Percentiles rank a stretch among this genome's conserved stretches.
These are phyloP conservation scores for Delitschia confertaspora DNA, from an alignment of 495 filamentous ascomycete species.

Conservation along the genomic window DNA sequence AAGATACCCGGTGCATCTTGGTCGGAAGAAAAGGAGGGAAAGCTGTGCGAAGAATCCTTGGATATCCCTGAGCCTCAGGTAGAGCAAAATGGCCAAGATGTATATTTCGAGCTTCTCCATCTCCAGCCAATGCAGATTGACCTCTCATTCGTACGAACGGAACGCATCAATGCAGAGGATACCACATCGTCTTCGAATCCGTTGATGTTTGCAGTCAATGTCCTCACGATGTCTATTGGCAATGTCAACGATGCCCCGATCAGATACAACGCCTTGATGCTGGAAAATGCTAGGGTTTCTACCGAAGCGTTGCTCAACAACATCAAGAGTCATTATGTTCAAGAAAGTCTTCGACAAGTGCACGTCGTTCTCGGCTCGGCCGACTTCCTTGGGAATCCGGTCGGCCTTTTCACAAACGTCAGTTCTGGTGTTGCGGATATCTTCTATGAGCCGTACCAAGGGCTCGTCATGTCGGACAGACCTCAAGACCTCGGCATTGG, in stretches of 20 bases:
- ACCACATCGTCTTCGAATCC: constrained; percentile 80
- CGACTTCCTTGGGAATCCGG: constrained; percentile 97
- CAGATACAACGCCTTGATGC: constrained; percentile 81
- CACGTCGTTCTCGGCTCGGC: constrained; percentile 95
- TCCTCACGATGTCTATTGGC: constrained; percentile 97
- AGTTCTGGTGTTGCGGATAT: constrained; percentile 94
- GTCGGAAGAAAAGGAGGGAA: constrained; percentile 72
- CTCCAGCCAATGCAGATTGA: constrained; percentile 97
- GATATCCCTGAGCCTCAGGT: constrained; percentile 88
- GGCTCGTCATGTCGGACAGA: constrained; percentile 87
- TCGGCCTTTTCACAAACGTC: constrained; percentile 96
- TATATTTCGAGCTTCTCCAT: constrained; percentile 95
- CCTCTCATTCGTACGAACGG: constrained; percentile 92
- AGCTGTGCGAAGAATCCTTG: constrained; percentile 77
- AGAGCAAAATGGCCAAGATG: constrained; percentile 74
- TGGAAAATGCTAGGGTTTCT: constrained; percentile 92
- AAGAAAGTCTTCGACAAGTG: constrained; percentile 88
- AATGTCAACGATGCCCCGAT: constrained; percentile 97
- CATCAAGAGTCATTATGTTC: constrained; percentile 86
- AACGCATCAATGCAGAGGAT: constrained; percentile 93
- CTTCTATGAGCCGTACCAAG: constrained; percentile 98
- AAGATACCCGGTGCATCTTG: constrained; percentile 92
- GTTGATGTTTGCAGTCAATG: constrained; percentile 95
- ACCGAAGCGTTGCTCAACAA: constrained; percentile 72
- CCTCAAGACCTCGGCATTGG: constrained; percentile 91